Percentiles rank a stretch among this genome's conserved stretches.
These are phyloP conservation scores for Logfia minima DNA, from an alignment of 129 eudicot genomes.

Conservation along the genomic window DNA sequence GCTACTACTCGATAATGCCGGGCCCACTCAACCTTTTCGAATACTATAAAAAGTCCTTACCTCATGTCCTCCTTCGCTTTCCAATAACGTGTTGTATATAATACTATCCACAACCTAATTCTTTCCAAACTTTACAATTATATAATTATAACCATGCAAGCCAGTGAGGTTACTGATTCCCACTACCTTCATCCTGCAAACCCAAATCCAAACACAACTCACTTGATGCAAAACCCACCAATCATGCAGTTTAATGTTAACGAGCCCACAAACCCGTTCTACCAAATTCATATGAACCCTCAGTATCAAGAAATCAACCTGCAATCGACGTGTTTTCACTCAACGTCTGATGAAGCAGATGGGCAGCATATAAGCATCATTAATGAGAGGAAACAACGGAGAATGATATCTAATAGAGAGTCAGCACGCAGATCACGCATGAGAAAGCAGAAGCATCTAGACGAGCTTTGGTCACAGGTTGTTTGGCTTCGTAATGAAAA, in stretches of 20 bases:
- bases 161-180: slow-evolving; percentile 56
- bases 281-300: slow-evolving; percentile 51
- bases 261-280: slow-evolving; percentile 49
- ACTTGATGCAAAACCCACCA: slow-evolving; percentile 38
- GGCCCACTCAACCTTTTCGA: slow-evolving; percentile 53
- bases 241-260: slow-evolving; percentile 34
- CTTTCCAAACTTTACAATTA: slow-evolving; percentile 9
- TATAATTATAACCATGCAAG: slow-evolving; percentile 60
- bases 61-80: slow-evolving; percentile 54
- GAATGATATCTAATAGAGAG: slow-evolving; percentile 97
- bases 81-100: slow-evolving; percentile 32
- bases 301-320: slow-evolving; percentile 62
- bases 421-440: slow-evolving; percentile 97
- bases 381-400: slow-evolving; percentile 90
- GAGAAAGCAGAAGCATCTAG: slow-evolving; percentile 97
- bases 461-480: slow-evolving; percentile 97
- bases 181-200: slow-evolving; percentile 50
- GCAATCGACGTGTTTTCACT: slow-evolving; percentile 54
- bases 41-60: slow-evolving; percentile 64
- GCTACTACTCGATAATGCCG: slow-evolving; percentile 32
- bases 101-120: slow-evolving; percentile 1
- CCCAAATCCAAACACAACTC: slow-evolving; percentile 42
- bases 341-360: slow-evolving; percentile 98
- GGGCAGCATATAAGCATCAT: slow-evolving; percentile 75
- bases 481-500: slow-evolving; percentile 86